These are phyloP conservation scores for Chlamydomonas urium DNA, from an alignment of 139 green algal genomes.

Conservation along the genomic window DNA sequence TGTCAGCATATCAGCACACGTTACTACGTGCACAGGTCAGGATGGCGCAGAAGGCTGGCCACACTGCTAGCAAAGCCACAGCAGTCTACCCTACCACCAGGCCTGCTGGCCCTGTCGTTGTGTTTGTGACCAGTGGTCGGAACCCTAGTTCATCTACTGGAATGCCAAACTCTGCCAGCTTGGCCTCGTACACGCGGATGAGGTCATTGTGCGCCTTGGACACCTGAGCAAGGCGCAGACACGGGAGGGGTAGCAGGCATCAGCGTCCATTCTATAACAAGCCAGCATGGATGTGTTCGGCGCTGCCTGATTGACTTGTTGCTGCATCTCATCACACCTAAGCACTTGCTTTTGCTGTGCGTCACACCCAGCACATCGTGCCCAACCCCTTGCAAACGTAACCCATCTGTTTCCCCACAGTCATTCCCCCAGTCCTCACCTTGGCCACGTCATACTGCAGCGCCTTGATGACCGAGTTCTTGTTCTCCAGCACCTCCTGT, in stretches of 20 bases:
- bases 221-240: constrained; percentile 26
- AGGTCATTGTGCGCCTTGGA: constrained; percentile 89
- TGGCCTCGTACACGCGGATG: constrained; percentile 82
- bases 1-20: no score
- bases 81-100: constrained; percentile 56
- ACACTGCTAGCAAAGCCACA: neutral
- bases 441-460: constrained; percentile 77
- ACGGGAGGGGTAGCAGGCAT: neutral
- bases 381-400: no score
- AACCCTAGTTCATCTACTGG: constrained; percentile 80
- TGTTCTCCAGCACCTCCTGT: constrained; percentile 79
- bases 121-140: constrained; percentile 73
- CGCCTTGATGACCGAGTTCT: constrained; percentile 73
- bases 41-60: no score
- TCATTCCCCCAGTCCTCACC: constrained; percentile 33
- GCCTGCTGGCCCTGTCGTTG: constrained; percentile 62
- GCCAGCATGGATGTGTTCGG: no score
- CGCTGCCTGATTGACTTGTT: no score
- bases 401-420: no score
- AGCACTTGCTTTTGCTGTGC: no score
- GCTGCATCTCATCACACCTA: no score
- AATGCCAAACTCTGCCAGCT: constrained; percentile 78
- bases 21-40: no score
- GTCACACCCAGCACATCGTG: no score
- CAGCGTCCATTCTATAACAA: no score